phyloP scores from a whole-genome alignment of 2,329 filamentous ascomycete species.

The Fusarium anthophilum region DNA sequence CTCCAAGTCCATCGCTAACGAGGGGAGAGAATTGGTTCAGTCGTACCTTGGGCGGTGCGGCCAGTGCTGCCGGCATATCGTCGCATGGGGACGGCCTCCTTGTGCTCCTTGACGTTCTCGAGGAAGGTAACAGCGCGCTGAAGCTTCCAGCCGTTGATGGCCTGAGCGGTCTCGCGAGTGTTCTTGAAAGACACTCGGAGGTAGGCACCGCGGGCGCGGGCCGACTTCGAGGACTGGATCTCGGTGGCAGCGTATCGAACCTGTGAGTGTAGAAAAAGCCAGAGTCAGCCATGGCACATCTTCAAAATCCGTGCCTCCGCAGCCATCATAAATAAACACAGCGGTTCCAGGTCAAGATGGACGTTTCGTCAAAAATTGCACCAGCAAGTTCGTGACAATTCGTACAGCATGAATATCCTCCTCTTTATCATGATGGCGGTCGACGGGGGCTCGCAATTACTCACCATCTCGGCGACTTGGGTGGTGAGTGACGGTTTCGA shows the following conservation, averaged over 20 bases:
- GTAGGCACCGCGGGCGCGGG: constrained; percentile 97
- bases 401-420: constrained; percentile 24
- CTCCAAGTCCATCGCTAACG: constrained; percentile 9
- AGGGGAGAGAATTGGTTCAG: background rate
- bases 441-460: constrained; percentile 45
- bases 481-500: constrained; percentile 63
- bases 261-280: constrained; percentile 54
- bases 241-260: constrained; percentile 96
- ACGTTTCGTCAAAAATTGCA: constrained; percentile 20
- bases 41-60: constrained; percentile 97
- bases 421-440: constrained; percentile 35
- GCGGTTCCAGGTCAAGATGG: background rate
- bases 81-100: constrained; percentile 98
- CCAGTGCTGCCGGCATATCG: constrained; percentile 96
- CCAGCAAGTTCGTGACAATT: constrained; percentile 21
- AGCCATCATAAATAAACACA: background rate
- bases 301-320: constrained; percentile 12
- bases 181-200: constrained; percentile 99
- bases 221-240: constrained; percentile 90
- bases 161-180: constrained; percentile 99
- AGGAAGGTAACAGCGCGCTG: constrained; percentile 95
- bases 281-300: constrained; percentile 39
- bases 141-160: constrained; percentile 99
- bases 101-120: constrained; percentile 97
- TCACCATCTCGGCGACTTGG: constrained; percentile 67